A percentile compares a stretch with the other conserved stretches of the same genome.
Evolutionary conservation across 2,329 filamentous ascomycete genomes (phyloP).

Genomic region (Shiraia bambusicola): DNA sequence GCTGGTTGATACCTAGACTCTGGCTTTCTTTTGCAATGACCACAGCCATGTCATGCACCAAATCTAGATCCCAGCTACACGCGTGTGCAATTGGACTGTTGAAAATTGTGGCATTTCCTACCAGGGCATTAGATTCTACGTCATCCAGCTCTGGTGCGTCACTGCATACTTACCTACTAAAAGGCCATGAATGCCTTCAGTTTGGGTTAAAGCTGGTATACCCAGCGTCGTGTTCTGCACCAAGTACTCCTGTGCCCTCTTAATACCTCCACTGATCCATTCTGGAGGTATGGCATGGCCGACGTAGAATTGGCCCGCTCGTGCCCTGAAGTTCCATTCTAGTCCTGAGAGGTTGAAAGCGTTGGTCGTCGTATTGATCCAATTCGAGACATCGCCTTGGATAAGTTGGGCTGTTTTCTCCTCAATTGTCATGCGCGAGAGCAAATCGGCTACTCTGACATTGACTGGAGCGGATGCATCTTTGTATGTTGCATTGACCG

Average conservation of each 20-base stretch:
- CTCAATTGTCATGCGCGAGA: constrained; percentile 71
- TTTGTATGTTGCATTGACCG: constrained; percentile 56
- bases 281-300: constrained; percentile 66
- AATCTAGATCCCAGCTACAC: constrained; percentile 67
- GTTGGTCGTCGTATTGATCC: constrained; percentile 68
- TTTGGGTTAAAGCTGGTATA: constrained; percentile 73
- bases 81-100: constrained; percentile 74
- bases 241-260: constrained; percentile 68
- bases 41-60: constrained; percentile 66
- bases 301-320: constrained; percentile 71
- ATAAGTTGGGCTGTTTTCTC: constrained; percentile 70
- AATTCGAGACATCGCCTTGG: constrained; percentile 69
- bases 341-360: constrained; percentile 68
- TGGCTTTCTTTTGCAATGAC: constrained; percentile 66
- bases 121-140: constrained; percentile 45
- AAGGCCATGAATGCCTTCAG: constrained; percentile 73
- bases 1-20: constrained; percentile 69
- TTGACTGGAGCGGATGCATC: constrained; percentile 63
- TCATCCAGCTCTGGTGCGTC: too few relatives aligned
- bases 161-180: too few relatives aligned
- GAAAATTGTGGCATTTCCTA: constrained; percentile 75
- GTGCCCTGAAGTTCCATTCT: constrained; percentile 64
- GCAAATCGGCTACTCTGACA: constrained; percentile 65
- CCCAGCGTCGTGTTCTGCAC: constrained; percentile 64
- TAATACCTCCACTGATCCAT: constrained; percentile 63